phyloP scores from a whole-genome alignment of 352 stramenopile species.

The Phytophthora aleatoria region DNA sequence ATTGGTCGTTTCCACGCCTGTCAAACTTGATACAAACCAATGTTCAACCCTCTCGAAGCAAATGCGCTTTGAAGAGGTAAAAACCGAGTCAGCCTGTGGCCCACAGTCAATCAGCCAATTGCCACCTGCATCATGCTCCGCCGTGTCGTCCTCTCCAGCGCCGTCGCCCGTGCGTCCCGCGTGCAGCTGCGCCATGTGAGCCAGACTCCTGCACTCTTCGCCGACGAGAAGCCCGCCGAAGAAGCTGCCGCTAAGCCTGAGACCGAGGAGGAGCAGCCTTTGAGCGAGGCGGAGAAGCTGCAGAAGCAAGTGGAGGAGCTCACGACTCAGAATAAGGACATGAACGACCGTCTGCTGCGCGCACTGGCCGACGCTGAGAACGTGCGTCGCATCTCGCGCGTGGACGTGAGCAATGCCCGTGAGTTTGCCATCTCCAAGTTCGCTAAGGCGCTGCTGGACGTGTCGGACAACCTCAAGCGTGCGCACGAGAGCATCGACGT shows the following conservation, averaged over 20 bases:
- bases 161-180: slow-evolving; percentile 37
- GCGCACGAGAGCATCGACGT: slow-evolving; percentile 91
- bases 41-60: slow-evolving; percentile 4
- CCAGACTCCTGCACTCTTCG: slow-evolving; percentile 41
- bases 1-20: too few relatives aligned
- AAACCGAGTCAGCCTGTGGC: slow-evolving; percentile 3
- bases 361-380: slow-evolving; percentile 98
- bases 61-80: background rate
- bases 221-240: slow-evolving; percentile 57
- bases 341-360: slow-evolving; percentile 89
- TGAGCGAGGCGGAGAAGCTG: slow-evolving; percentile 49
- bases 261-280: slow-evolving; percentile 11
- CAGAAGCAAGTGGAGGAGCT: slow-evolving; percentile 76
- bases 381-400: slow-evolving; percentile 92
- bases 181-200: slow-evolving; percentile 57
- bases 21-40: background rate
- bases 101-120: background rate
- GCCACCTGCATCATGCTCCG: slow-evolving; percentile 52
- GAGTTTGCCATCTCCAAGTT: slow-evolving; percentile 97
- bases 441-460: slow-evolving; percentile 96
- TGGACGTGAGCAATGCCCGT: slow-evolving; percentile 93
- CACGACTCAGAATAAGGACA: slow-evolving; percentile 71
- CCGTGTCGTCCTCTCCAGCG: slow-evolving; percentile 60
- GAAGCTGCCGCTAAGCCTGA: slow-evolving; percentile 25
- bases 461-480: slow-evolving; percentile 97